Evolutionary conservation across 495 filamentous ascomycete species (phyloP).

Genomic region (Cercophora scortea): DNA sequence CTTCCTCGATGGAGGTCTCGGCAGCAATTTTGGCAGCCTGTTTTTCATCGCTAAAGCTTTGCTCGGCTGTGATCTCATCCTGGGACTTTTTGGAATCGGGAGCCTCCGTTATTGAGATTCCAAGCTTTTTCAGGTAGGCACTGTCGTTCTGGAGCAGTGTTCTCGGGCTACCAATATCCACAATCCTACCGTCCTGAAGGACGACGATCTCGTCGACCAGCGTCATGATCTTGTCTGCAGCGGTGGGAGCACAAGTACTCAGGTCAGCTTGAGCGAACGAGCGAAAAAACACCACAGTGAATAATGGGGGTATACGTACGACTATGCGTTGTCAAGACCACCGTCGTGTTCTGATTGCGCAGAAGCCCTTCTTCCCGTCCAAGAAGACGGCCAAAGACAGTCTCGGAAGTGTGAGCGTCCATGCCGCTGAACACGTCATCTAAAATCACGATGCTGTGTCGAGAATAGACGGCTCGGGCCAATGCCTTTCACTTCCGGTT

Average conservation of each 20-base stretch:
- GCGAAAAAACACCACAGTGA: too few relatives aligned
- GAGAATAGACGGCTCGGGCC: constrained; percentile 24
- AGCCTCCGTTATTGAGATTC: neutral
- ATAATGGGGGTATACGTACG: too few relatives aligned
- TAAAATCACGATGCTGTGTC: constrained; percentile 14
- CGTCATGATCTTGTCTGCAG: constrained; percentile 3
- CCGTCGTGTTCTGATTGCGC: constrained; percentile 5
- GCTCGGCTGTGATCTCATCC: too few relatives aligned
- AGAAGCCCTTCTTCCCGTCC: constrained; percentile 2
- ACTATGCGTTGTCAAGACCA: constrained; percentile 7
- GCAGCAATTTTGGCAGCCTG: too few relatives aligned
- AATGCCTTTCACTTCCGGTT: constrained; percentile 21
- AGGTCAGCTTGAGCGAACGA: too few relatives aligned
- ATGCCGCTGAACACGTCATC: constrained; percentile 52
- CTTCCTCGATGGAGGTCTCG: neutral
- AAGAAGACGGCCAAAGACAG: constrained; percentile 46
- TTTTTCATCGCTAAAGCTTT: too few relatives aligned
- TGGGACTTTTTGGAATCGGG: too few relatives aligned
- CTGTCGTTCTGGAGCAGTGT: neutral
- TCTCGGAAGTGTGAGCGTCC: constrained; percentile 48
- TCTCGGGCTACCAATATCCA: neutral
- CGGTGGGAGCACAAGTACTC: too few relatives aligned
- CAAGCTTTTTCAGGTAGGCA: neutral
- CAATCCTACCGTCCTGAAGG: neutral
- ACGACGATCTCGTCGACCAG: neutral